A percentile compares a stretch with the other conserved stretches of the same genome.
Conservation (phyloP, 116 monocot genomes). For the Posidonia oceanica region DNA sequence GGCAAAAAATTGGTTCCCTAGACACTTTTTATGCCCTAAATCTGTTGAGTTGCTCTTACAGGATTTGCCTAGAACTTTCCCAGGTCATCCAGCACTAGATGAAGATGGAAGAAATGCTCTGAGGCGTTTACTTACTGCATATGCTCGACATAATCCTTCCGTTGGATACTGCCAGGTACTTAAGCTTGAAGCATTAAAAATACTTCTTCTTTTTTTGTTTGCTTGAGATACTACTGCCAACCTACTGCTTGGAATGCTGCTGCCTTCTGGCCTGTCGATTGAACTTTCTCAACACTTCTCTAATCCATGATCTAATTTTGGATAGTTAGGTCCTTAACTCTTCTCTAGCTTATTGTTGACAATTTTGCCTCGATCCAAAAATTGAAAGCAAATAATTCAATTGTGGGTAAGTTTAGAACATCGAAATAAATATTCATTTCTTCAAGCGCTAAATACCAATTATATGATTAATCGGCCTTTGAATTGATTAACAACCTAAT, state of each 20-base stretch:
- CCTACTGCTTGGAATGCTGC: no score
- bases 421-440: no score
- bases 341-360: not conserved
- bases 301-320: not conserved
- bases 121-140: slow-evolving; percentile 87
- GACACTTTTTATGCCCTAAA: not conserved
- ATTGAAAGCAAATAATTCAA: no score
- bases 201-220: not conserved
- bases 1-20: not conserved
- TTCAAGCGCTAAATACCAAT: no score
- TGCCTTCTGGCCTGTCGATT: no score
- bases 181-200: not conserved
- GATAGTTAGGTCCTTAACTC: not conserved
- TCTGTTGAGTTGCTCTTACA: slow-evolving; percentile 17
- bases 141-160: slow-evolving; percentile 93
- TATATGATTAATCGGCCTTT: no score
- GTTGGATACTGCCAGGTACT: slow-evolving; percentile 96
- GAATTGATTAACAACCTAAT: no score
- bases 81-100: slow-evolving; percentile 90
- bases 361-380: no score
- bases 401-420: no score
- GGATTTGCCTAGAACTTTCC: slow-evolving; percentile 98
- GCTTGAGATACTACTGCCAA: not conserved
- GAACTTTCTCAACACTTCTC: not conserved
- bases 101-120: slow-evolving; percentile 90